These are phyloP conservation scores for Trapa incisa DNA, from an alignment of 345 rosid species.

Conservation along the genomic window DNA sequence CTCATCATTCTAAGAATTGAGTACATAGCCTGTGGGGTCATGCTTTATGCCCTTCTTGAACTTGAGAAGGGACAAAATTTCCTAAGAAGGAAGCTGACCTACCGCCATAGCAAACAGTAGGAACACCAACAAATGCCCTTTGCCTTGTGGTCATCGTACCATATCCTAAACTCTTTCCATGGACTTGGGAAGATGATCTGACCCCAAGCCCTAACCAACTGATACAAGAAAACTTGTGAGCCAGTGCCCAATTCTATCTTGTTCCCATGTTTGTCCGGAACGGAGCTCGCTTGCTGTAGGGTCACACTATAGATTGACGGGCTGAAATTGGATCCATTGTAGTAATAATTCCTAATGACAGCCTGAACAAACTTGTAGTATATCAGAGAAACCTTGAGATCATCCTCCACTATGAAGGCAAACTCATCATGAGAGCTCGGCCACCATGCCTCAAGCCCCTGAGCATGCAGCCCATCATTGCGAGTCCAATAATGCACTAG, in stretches of 20 bases:
- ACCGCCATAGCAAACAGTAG: too few relatives aligned
- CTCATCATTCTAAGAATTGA: too few relatives aligned
- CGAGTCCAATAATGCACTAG: constrained; percentile 68
- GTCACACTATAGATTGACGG: constrained; percentile 67
- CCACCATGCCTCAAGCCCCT: constrained; percentile 99
- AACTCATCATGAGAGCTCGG: constrained; percentile 79
- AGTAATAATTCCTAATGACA: constrained; percentile 42
- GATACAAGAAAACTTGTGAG: constrained; percentile 61
- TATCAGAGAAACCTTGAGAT: constrained; percentile 68
- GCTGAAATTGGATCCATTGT: constrained; percentile 37
- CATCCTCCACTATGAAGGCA: constrained; percentile 76
- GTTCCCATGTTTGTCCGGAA: constrained; percentile 93
- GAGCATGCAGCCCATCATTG: constrained; percentile 75
- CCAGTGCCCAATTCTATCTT: constrained; percentile 39
- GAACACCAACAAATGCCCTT: constrained; percentile 21
- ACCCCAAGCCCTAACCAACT: constrained; percentile 94
- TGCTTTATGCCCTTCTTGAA: too few relatives aligned
- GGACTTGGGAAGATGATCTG: constrained; percentile 91
- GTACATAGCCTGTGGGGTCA: too few relatives aligned
- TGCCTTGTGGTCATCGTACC: constrained; percentile 79
- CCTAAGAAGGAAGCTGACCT: too few relatives aligned
- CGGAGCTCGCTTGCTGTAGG: constrained; percentile 93
- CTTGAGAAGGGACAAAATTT: too few relatives aligned
- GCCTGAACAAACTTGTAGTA: constrained; percentile 47
- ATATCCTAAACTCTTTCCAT: constrained; percentile 90